Base-by-base conservation (phyloP, 2,329 filamentous ascomycete genomes). In the Penicillium sp. region DNA sequence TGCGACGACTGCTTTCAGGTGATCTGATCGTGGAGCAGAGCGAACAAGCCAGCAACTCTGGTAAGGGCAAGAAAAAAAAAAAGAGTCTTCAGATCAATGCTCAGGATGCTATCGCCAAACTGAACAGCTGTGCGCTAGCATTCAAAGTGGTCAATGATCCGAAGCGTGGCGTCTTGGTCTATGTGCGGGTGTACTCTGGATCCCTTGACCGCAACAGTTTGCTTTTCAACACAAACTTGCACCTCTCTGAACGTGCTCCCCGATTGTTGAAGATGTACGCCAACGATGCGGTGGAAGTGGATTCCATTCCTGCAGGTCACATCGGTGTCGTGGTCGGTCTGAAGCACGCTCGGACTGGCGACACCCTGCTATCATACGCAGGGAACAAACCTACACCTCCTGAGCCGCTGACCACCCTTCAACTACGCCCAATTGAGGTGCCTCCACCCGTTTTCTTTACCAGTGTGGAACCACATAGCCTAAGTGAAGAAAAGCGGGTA, bases 91-190 rank as follows among this genome's bases (percentile, higher is more conserved):
- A 82, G 6, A 76, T 86, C 3, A 83, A 86, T 60, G 68, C 68
- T 8, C 68, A 68, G 33, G 67, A 66, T 26, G 62, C 75, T 13
- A 73, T 83, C n/a, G 75, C 80, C 26, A 90, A 89, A 16, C 84
- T 98, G 1, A 80, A 86, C 63, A 83, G 83, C 31, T 90, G 87
- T 64, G 87, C 86, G 1, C 74, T 90, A 24, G 88, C 88, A 8
- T 99, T 98, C 83, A 99, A 99, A 75, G 95, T 98, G 6, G 91
- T 95, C 62, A 89, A 93, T 63, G 93, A 98, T 68, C 80, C 90
- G 9, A 89, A 89, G 62, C 87, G 92, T 55, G 95, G 95, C 19
- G 88, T 96, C 53, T 82, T 98, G 57, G 92, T 96, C 60, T 98
- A 96, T 69, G 88, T 98, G 10, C 87, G 95, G 41, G 91, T 97